Base-by-base conservation (phyloP, 2,329 filamentous ascomycete species). In the Hypomyces perniciosus region DNA sequence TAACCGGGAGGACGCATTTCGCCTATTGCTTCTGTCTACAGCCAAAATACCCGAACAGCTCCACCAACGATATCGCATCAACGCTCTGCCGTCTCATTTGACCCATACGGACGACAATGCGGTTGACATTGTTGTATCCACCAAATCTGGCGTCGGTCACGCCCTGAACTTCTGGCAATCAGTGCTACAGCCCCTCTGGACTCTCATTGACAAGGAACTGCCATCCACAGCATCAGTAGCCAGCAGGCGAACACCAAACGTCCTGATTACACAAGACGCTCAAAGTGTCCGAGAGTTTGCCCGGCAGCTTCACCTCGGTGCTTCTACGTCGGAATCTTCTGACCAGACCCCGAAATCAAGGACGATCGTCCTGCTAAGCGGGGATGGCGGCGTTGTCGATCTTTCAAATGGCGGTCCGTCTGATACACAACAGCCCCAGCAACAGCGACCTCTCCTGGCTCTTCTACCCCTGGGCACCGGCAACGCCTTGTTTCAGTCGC, bases 381-480 rank as follows among this genome's bases (percentile, higher is more conserved):
- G 92, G 6, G 92, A 97, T 65, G 92, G 92, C 10, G 92, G 90
- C 5, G 68, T 95, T 2, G 79, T 90, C 13, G 92, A 97, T 59
- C 73, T 93, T 1, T 74, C 96, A 53, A 95, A 96, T 62, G 80
- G 79, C 3, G 74, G 66, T 28, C 48, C 53, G 1, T 37, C 48
- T 2, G 52, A 52, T 10, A 38, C 49, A 26, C 30, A 8, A 10
- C 44, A 27, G n/a, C 34, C 35, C 12, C 12, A 46, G 7, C n/a
- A 20, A 13, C 42, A 54, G 1, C 59, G 63, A 5, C 77, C 79
- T 0, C 66, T 74, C 2, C 62, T 86, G 31, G 74, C 72, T 0
- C 62, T 83, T 10, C 64, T 86, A 12, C 83, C 83, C 1, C 72
- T 86, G 0, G 83, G 83, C 9, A 86, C 83, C 0, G 83, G 79